Conservation (phyloP, 1,284 basidiomycete genomes). For the Heterobasidion occidentale region DNA sequence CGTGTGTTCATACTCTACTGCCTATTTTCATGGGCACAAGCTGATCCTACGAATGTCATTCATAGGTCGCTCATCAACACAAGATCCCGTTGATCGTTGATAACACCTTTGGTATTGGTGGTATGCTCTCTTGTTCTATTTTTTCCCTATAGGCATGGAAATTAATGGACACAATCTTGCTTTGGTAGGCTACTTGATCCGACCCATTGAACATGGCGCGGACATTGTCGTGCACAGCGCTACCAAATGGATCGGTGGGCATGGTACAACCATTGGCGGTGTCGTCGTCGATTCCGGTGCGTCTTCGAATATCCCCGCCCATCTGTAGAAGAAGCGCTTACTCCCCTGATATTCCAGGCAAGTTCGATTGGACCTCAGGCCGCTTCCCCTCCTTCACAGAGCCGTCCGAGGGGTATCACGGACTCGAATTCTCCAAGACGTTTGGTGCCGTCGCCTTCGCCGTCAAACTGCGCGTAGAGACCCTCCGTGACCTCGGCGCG, state of each 20-base stretch:
- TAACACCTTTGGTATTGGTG: constrained; percentile 87
- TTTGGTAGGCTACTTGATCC: constrained; percentile 53
- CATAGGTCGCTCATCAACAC: constrained; percentile 56
- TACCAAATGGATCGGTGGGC: constrained; percentile 90
- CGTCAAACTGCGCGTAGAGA: constrained; percentile 65
- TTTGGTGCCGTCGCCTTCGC: constrained; percentile 72
- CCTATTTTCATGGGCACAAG: too few relatives aligned
- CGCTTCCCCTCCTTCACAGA: constrained; percentile 81
- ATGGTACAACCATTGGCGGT: constrained; percentile 84
- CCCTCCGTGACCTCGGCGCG: constrained; percentile 76
- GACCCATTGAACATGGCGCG: constrained; percentile 75
- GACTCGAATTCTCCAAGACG: constrained; percentile 63
- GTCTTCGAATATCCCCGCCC: not conserved
- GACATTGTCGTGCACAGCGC: constrained; percentile 82
- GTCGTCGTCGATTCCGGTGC: constrained; percentile 71
- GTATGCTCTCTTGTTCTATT: too few relatives aligned
- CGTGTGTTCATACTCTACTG: constrained; percentile 22
- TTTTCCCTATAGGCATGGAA: not conserved
- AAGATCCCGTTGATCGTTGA: constrained; percentile 80
- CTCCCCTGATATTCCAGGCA: constrained; percentile 18
- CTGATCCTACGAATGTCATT: too few relatives aligned
- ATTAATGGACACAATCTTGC: not conserved
- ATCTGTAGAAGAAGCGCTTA: too few relatives aligned
- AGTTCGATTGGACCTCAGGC: constrained; percentile 81
- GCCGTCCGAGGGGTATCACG: constrained; percentile 82